Evolutionary conservation across 2,329 filamentous ascomycete genomes (phyloP), one percentile per base, ranked within the genome.

Genomic region (Colletotrichum sp.): DNA sequence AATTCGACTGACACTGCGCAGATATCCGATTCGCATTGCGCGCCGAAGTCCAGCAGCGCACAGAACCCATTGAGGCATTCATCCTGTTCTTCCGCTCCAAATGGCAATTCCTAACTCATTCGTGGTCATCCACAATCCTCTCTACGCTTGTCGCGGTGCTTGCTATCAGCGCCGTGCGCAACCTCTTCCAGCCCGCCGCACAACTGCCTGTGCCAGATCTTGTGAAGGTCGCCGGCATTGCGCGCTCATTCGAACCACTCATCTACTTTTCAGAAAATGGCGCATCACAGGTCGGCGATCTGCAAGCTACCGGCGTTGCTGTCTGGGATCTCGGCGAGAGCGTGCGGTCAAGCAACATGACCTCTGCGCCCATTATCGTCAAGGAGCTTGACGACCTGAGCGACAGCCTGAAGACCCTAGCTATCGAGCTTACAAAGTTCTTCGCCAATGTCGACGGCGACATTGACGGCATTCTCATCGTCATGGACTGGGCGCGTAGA

Each of bases 311-410:
- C 0, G 95, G 95, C 57, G 93, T 98, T 36, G 96, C 96, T 1
- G 95, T 98, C 31, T 98, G 96, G 94, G 96, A 98, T 81, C 88
- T 98, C 8, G 94, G 95, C 72, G 96, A 98, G 87, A 97, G 93
- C 76, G 94, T 98, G 70, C 91, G 96, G 64, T 92, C 90, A 7
- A 96, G 95, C 73, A 98, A 98, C 81, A 96, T 98, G 94, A 95
- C 94, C 16, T 96, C 95, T 58, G 95, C 94, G 9, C 92, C 93
- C 2, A 92, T 95, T 78, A 98, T 98, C 76, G 95, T 97, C 55
- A 89, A 91, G 78, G 94, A 96, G 79, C 89, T 98, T 5, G 95
- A 98, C 81, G 93, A 93, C 70, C 87, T 98, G 47, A 96, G 94
- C 76, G 95, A 98, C 76, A 95, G 91, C 69, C 89, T 98, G 75